Base-by-base conservation (phyloP, 257 asterid genomes). In the Fraxinus cuspidata region DNA sequence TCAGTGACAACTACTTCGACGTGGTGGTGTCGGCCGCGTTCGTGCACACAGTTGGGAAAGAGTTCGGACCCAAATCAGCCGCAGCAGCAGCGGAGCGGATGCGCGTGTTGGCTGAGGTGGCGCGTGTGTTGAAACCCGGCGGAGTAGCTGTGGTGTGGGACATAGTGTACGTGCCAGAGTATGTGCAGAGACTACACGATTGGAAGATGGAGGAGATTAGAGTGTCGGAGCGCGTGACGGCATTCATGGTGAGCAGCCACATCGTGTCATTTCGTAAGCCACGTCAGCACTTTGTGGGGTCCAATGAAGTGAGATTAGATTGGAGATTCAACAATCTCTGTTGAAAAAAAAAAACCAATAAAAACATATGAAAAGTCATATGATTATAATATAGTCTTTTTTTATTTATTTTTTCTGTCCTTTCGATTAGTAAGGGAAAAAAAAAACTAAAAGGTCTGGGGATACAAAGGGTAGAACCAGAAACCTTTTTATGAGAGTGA, bases 121-220 rank as follows among this genome's bases (percentile, higher is more conserved):
- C 91, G 82, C 73, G 98, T 82, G 98, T 94, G 73, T 72, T 94
- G 82, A 94, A 92, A 56, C 86, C 93, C 0, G 97, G 97, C 9
- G 98, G 98, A 21, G 85, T 86, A 0, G 98, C 90, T 71, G 97
- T 91, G 56, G 93, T 94, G 85, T 94, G 98, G 98, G 98, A 94
- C 92, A 87, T 94, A 2, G 89, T 92, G 34, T 97, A 94, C 85
- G 93, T 84, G 80, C 86, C 96, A 73, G 98, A 94, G 88, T 92
- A 91, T 78, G 97, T 89, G 66, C 92, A 88, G 83, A 84, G 97
- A 31, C 37, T 94, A 82, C 94, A 84, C 4, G 98, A 92, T 64
- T 81, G 92, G 84, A 91, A 80, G 78, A 90, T 92, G 98, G 98
- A 94, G 82, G 98, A 94, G 15, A 87, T 94, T 9, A 82, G 96